Percentiles rank a stretch among this genome's conserved stretches.
phyloP scores from a whole-genome alignment of 495 filamentous ascomycete genomes.

The Bombardia bombarda region DNA sequence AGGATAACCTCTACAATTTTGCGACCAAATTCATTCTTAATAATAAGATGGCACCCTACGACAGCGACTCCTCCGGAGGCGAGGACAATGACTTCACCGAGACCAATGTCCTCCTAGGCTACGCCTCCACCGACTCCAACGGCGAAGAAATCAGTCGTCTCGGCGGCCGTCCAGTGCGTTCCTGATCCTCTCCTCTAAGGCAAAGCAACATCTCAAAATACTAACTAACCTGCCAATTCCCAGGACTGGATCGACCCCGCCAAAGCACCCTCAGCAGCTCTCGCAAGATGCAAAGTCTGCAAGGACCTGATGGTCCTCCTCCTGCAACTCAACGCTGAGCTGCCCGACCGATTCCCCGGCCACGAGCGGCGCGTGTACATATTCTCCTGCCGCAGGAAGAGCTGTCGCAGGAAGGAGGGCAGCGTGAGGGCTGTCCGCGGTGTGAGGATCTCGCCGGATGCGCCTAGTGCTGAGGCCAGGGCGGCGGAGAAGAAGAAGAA shows the following conservation, averaged over 20 bases:
- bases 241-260: slow-evolving; percentile 74
- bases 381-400: slow-evolving; percentile 67
- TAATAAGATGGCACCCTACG: slow-evolving; percentile 67
- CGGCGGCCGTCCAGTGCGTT: slow-evolving; percentile 75
- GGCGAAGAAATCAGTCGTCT: slow-evolving; percentile 85
- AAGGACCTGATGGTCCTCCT: slow-evolving; percentile 75
- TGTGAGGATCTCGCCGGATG: slow-evolving; percentile 39
- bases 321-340: slow-evolving; percentile 84
- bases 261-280: slow-evolving; percentile 63
- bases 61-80: slow-evolving; percentile 72
- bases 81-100: slow-evolving; percentile 69
- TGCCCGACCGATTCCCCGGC: slow-evolving; percentile 75
- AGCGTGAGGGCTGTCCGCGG: slow-evolving; percentile 66
- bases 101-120: slow-evolving; percentile 86
- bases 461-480: not conserved
- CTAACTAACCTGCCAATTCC: not conserved
- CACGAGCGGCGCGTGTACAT: slow-evolving; percentile 85
- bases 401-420: slow-evolving; percentile 77
- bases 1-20: not conserved
- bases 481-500: slow-evolving; percentile 14
- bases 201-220: not conserved
- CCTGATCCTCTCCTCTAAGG: not conserved
- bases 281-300: slow-evolving; percentile 86
- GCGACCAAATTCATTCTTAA: not conserved
- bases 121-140: slow-evolving; percentile 71